Evolutionary conservation across 1,284 basidiomycete species (phyloP), one percentile per base, ranked within the genome.

Genomic region (Gymnopus androsaceus): DNA sequence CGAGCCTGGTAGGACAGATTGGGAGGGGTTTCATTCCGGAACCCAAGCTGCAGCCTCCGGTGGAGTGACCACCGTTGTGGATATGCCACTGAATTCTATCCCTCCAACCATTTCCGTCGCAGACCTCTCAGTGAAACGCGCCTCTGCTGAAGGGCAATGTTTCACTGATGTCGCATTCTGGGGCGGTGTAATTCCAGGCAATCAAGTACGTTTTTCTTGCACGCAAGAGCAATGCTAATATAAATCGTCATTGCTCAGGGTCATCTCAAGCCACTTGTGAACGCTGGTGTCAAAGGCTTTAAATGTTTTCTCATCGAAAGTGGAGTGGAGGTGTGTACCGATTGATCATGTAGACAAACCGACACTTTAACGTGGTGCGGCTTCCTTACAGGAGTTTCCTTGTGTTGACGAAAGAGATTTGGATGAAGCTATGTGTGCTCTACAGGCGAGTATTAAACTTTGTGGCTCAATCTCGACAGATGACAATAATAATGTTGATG

Each of bases 71-170:
- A 93, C 92, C 1, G 75, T 97, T 38, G 87, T 97, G 31, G 95
- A 97, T 72, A 97, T 97, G 95, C 95, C 95, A 1, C 77, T 97
- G 55, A 97, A 97, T 72, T 95, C 93, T 3, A 92, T 97, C 55
- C 95, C 95, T 0, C 94, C 95, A 0, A 97, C 95, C 0, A 95
- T 92, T 1, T 94, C 92, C 0, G 80, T 92, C 4, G 75, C 75
- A 8, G 85, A 94, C 65, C 77, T 97, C 15, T 72, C 83, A 45
- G 67, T 75, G 28, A 97, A 97, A 73, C 80, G 83, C 7, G 66
- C 70, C 11, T 88, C 87, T 1, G 92, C 95, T 1, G 65, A 72
- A 48, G 84, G 83, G 15, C 86, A 94, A 66, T 92, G 89, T 69
- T 84, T 85, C 75, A 82, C 85, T 19, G 95, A 98, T 68, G 83